Percentiles rank a stretch among this genome's conserved stretches.
Evolutionary conservation across 2,329 filamentous ascomycete genomes (phyloP).

Genomic region (Saccharata proteae): DNA sequence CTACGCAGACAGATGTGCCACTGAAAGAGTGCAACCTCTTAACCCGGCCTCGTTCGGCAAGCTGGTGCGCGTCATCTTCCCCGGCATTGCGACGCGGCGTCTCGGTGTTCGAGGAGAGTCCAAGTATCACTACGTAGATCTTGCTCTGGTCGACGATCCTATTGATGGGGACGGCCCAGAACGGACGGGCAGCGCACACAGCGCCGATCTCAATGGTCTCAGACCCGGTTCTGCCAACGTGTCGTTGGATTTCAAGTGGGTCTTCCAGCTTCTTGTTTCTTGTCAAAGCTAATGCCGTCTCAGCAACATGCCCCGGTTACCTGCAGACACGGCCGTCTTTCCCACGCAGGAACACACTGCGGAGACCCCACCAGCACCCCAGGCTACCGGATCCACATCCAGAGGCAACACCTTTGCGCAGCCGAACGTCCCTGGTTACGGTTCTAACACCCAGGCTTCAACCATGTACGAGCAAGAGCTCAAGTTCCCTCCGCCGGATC

Average conservation of each 20-base stretch:
- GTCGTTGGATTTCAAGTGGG: slow-evolving; percentile 24
- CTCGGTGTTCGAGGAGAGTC: slow-evolving; percentile 91
- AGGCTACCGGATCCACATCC: slow-evolving; percentile 26
- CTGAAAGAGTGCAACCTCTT: slow-evolving; percentile 83
- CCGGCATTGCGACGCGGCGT: slow-evolving; percentile 82
- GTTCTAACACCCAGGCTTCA: slow-evolving; percentile 26
- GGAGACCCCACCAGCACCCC: slow-evolving; percentile 7
- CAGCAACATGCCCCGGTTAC: slow-evolving; percentile 31
- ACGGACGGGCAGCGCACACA: slow-evolving; percentile 7
- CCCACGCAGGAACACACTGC: slow-evolving; percentile 20
- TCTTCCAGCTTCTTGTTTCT: neutral
- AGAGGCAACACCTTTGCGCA: slow-evolving; percentile 34
- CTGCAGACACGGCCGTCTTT: slow-evolving; percentile 37
- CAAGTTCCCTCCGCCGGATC: slow-evolving; percentile 47
- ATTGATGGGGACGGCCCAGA: slow-evolving; percentile 7
- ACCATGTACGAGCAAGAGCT: slow-evolving; percentile 50
- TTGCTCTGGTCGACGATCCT: slow-evolving; percentile 36
- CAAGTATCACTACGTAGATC: slow-evolving; percentile 80
- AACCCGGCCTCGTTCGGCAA: slow-evolving; percentile 98
- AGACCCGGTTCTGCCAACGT: slow-evolving; percentile 22
- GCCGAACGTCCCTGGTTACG: slow-evolving; percentile 31
- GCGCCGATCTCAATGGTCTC: slow-evolving; percentile 4
- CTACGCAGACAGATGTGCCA: slow-evolving; percentile 86
- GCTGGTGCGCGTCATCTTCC: slow-evolving; percentile 89
- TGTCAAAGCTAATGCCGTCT: slow-evolving; percentile 12